Conservation (phyloP, 2,329 filamentous ascomycete genomes). For the Podosphaera aphanis region DNA sequence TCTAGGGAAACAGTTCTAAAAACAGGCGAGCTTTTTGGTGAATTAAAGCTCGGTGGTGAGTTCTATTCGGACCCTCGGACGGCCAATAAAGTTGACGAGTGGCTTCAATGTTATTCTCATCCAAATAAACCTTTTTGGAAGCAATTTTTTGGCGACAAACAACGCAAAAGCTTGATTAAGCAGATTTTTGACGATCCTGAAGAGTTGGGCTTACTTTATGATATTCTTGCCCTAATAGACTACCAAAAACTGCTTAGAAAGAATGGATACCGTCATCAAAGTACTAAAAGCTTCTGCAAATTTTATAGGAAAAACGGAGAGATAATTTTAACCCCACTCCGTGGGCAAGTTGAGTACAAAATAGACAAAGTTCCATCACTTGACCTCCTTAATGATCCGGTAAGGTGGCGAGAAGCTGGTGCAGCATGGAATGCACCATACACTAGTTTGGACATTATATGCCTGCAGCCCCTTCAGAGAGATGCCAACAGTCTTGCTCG, state of each 20-base stretch:
- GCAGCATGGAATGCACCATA: background rate
- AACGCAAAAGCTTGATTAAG: background rate
- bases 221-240: background rate
- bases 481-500: slow-evolving; percentile 1
- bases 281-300: slow-evolving; percentile 1
- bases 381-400: background rate
- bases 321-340: background rate
- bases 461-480: background rate
- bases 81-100: background rate
- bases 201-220: background rate
- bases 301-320: slow-evolving; percentile 1
- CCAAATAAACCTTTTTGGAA: background rate
- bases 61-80: background rate
- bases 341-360: background rate
- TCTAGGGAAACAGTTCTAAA: background rate
- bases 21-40: background rate
- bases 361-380: background rate
- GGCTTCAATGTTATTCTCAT: background rate
- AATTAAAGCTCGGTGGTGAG: background rate
- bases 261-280: background rate
- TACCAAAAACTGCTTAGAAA: background rate
- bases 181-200: background rate
- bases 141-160: background rate
- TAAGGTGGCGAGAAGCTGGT: background rate
- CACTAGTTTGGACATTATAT: background rate